Evolutionary conservation across 2,329 filamentous ascomycete species (phyloP).

Genomic region (Scleromitrula shiraiana): DNA sequence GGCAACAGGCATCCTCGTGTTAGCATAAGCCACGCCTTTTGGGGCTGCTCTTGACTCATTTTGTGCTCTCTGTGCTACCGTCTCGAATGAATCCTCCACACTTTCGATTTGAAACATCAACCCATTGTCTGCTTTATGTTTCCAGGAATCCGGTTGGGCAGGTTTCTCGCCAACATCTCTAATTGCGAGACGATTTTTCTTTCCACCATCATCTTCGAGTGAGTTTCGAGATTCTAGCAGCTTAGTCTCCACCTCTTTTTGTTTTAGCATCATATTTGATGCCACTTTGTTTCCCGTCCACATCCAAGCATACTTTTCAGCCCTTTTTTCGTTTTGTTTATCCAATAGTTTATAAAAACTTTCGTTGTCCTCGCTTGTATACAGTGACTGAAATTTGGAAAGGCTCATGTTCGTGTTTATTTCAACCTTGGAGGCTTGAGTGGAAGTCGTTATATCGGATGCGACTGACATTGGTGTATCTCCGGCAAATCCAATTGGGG

Average conservation of each 20-base stretch:
- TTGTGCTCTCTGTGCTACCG: conserved; percentile 61
- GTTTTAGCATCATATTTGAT: conserved; percentile 67
- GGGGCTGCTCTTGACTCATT: conserved; percentile 64
- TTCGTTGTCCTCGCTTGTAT: conserved; percentile 97
- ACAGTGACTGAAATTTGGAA: conserved; percentile 79
- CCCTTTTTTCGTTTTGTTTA: conserved; percentile 76
- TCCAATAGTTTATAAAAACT: conserved; percentile 91
- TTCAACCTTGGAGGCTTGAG: conserved; percentile 34
- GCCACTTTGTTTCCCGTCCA: conserved; percentile 76
- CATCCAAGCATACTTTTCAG: conserved; percentile 82
- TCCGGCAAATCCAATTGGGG: conserved; percentile 58
- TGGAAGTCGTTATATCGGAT: conserved; percentile 33
- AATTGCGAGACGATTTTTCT: conserved; percentile 52
- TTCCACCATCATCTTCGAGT: conserved; percentile 46
- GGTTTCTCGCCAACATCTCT: conserved; percentile 62
- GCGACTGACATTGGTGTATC: conserved; percentile 63
- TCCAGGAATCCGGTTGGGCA: conserved; percentile 71
- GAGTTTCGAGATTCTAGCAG: conserved; percentile 38
- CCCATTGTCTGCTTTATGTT: conserved; percentile 64
- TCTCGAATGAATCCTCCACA: conserved; percentile 51
- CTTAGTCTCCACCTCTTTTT: conserved; percentile 52
- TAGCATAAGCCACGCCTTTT: conserved; percentile 70
- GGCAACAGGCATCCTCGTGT: conserved; percentile 65
- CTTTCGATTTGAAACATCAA: conserved; percentile 79
- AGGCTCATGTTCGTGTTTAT: conserved; percentile 75